Percentiles rank a stretch among this genome's conserved stretches.
Conservation (phyloP, 1,284 basidiomycete species). For the Laetiporus sulphureus region DNA sequence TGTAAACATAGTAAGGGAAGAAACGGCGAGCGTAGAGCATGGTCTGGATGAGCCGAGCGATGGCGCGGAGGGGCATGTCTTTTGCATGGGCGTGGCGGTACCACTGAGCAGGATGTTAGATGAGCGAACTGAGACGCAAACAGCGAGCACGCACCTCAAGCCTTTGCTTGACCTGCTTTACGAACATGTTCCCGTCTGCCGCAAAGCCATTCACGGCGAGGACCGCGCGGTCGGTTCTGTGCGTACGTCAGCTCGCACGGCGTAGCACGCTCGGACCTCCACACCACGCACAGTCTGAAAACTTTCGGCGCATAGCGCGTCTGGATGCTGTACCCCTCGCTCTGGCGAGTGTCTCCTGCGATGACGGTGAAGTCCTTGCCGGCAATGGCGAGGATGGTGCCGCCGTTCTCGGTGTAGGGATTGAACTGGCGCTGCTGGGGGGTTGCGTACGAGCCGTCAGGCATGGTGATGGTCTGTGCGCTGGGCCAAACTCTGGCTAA, state of each 20-base stretch:
- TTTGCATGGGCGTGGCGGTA: conserved; percentile 92
- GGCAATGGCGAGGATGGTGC: conserved; percentile 91
- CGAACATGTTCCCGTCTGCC: conserved; percentile 93
- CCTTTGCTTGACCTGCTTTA: conserved; percentile 90
- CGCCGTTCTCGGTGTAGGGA: conserved; percentile 88
- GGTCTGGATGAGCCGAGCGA: conserved; percentile 91
- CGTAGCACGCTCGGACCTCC: background rate
- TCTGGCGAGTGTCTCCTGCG: conserved; percentile 92
- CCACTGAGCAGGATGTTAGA: conserved; percentile 53
- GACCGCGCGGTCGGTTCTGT: conserved; percentile 87
- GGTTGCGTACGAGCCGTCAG: conserved; percentile 28
- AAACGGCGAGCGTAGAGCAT: conserved; percentile 93
- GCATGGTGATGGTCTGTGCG: no score
- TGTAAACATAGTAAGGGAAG: conserved; percentile 96
- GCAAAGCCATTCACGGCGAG: conserved; percentile 93
- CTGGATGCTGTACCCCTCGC: conserved; percentile 91
- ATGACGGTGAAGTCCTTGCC: conserved; percentile 89
- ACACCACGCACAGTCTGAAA: conserved; percentile 62
- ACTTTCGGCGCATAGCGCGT: conserved; percentile 94
- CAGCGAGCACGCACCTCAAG: conserved; percentile 60
- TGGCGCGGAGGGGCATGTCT: conserved; percentile 87
- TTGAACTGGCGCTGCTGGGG: conserved; percentile 70
- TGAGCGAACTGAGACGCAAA: background rate
- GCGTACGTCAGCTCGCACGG: conserved; percentile 12
- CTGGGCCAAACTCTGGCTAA: conserved; percentile 5